Evolutionary conservation across 148 eudicot genomes (phyloP).

Genomic region (Drosera capensis): DNA sequence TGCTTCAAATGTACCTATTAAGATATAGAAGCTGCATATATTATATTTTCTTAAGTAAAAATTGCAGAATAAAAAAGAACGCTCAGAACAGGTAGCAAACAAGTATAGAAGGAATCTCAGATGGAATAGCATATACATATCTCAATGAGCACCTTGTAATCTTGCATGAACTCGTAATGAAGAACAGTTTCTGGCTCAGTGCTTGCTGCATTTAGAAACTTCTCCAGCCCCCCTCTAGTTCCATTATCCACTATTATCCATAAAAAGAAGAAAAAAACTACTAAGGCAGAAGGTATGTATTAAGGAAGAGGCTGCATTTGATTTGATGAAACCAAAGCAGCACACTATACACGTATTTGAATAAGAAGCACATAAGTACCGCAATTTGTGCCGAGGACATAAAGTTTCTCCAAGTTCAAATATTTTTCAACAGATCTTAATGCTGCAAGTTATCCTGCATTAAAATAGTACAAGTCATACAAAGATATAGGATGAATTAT

Average conservation of each 20-base stretch:
- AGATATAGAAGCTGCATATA: slow-evolving; percentile 2
- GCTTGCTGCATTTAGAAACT: slow-evolving; percentile 92
- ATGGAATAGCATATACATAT: neutral
- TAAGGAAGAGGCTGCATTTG: neutral
- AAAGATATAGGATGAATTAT: slow-evolving; percentile 13
- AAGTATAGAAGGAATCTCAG: too few species aligned
- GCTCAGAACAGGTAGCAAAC: neutral
- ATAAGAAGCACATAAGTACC: slow-evolving; percentile 27
- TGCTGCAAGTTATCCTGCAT: slow-evolving; percentile 92
- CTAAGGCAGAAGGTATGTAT: neutral
- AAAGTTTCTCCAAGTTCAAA: slow-evolving; percentile 88
- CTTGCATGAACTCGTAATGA: slow-evolving; percentile 99
- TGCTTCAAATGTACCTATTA: slow-evolving; percentile 92
- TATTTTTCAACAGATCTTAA: slow-evolving; percentile 88
- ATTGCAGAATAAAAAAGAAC: neutral
- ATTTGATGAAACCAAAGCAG: neutral
- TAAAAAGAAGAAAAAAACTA: neutral
- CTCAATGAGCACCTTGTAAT: slow-evolving; percentile 61
- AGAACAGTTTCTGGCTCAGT: slow-evolving; percentile 93
- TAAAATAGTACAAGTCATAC: slow-evolving; percentile 42
- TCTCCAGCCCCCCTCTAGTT: slow-evolving; percentile 85
- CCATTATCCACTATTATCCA: slow-evolving; percentile 77
- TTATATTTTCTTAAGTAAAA: neutral
- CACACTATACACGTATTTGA: too few species aligned
- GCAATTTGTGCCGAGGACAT: slow-evolving; percentile 92